Evolutionary conservation across 108 stramenopile species (phyloP), one percentile per base, ranked within the genome.

Genomic region (Chaetoceros muelleri): DNA sequence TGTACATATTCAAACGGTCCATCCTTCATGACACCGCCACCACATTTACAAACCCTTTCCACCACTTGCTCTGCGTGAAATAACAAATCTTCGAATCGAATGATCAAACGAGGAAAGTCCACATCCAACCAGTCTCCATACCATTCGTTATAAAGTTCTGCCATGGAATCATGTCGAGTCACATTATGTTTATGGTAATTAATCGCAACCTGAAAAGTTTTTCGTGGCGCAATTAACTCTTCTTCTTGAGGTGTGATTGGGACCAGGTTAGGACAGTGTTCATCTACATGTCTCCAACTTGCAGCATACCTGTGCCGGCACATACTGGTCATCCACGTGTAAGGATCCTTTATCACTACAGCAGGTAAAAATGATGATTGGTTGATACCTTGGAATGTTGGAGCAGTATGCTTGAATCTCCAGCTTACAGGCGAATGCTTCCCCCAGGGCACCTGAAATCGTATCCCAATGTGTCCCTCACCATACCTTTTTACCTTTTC

Each of bases 241-340:
- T 74, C 54, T 7, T 56, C 57, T 18, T 69, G 73, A 46, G 28
- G 55, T 25, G 72, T 53, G 44, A 78, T 70, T 45, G 84, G 79
- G 23, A 87, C 71, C 28, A 84, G 70, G 52, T 84, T 82, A 2
- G 86, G 82, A 61, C 86, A 84, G 55, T 84, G 79, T 23, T 69
- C 54, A 7, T 26, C 34, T 13, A 31, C 21, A 31, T 77, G 81
- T 46, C 46, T 54, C 84, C 80, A 90, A 2, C 72, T 51, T 22
- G 82, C 71, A 26, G 72, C 73, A 46, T 91, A 91, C n/a, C 60
- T 55, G 46, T 75, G 64, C 29, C 67, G 66, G 73, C 91, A 93
- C 84, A 93, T 84, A 55, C 76, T 76, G 58, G 81, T 64, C 85
- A 90, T 84, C 88, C 88, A 94, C 21, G 66, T 75, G 31, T 78